Evolutionary conservation across 495 filamentous ascomycete species (phyloP).

Genomic region (Annulohypoxylon nitens): DNA sequence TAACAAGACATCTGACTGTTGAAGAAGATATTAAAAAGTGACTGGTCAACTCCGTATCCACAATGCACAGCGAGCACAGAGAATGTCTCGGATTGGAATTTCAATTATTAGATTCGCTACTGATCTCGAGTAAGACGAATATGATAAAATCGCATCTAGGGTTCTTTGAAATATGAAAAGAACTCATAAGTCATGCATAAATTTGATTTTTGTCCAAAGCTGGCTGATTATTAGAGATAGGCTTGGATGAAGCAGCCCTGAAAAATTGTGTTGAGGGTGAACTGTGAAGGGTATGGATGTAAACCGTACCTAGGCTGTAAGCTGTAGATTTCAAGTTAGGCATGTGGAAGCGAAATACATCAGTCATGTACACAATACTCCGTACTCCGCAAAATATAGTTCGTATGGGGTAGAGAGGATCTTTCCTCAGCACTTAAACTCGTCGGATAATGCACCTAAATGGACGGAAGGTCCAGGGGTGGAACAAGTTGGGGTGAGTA

Average conservation of each 20-base stretch:
- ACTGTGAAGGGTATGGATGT: too few relatives aligned
- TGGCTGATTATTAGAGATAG: not conserved
- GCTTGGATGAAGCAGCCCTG: not conserved
- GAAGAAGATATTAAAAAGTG: constrained; percentile 39
- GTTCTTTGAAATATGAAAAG: constrained; percentile 33
- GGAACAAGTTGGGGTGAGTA: not conserved
- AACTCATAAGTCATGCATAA: not conserved
- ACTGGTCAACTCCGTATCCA: constrained; percentile 42
- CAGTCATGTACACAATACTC: constrained; percentile 35
- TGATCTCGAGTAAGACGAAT: not conserved
- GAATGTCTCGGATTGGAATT: constrained; percentile 35
- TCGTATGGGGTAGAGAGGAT: not conserved
- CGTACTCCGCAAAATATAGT: constrained; percentile 40
- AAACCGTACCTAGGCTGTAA: too few relatives aligned
- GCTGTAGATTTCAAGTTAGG: too few relatives aligned
- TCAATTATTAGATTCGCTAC: constrained; percentile 29
- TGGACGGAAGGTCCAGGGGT: constrained; percentile 22
- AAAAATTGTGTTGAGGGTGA: not conserved
- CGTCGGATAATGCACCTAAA: constrained; percentile 53
- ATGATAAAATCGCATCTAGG: constrained; percentile 16
- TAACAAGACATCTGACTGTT: constrained; percentile 6
- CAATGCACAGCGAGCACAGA: constrained; percentile 19
- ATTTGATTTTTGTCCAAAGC: not conserved
- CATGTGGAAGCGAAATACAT: not conserved
- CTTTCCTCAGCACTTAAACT: constrained; percentile 30